Conservation (phyloP, 768 basidiomycete genomes). For the Brasilioporus rufonigricans region DNA sequence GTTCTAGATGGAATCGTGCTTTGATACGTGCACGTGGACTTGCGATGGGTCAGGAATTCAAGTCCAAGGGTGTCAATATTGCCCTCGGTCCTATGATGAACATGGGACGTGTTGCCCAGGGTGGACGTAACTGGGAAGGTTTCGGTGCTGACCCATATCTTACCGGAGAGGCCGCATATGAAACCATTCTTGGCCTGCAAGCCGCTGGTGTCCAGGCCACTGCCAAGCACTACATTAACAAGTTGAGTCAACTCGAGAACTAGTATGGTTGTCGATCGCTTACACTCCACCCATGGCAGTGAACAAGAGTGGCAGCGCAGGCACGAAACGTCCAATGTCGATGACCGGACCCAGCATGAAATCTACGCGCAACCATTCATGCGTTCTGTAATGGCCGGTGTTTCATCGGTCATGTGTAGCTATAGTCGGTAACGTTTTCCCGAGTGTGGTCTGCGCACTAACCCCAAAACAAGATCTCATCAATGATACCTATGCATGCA, state of each 20-base stretch:
- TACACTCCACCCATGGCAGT: conserved; percentile 12
- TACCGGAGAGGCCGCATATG: conserved; percentile 68
- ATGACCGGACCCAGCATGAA: conserved; percentile 50
- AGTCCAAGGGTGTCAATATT: conserved; percentile 80
- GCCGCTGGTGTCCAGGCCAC: conserved; percentile 80
- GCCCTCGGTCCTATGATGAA: conserved; percentile 86
- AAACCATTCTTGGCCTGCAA: conserved; percentile 85
- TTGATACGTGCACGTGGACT: conserved; percentile 75
- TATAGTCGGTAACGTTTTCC: conserved; percentile 37
- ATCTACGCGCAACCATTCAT: conserved; percentile 57
- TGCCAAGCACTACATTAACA: conserved; percentile 80
- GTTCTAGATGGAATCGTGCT: too few species aligned
- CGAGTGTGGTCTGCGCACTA: neutral
- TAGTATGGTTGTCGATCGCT: neutral
- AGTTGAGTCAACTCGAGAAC: conserved; percentile 39
- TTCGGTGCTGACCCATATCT: conserved; percentile 91
- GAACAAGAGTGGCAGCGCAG: conserved; percentile 38
- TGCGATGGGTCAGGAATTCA: conserved; percentile 81
- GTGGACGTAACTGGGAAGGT: conserved; percentile 94
- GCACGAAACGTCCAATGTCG: conserved; percentile 36
- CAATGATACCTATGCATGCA: conserved; percentile 62
- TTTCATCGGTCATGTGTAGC: conserved; percentile 66
- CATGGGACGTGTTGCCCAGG: conserved; percentile 72
- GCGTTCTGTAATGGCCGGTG: conserved; percentile 61
- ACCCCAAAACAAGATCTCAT: conserved; percentile 40